phyloP scores from a whole-genome alignment of 2,329 filamentous ascomycete genomes.

The Fusarium fujikuroi region DNA sequence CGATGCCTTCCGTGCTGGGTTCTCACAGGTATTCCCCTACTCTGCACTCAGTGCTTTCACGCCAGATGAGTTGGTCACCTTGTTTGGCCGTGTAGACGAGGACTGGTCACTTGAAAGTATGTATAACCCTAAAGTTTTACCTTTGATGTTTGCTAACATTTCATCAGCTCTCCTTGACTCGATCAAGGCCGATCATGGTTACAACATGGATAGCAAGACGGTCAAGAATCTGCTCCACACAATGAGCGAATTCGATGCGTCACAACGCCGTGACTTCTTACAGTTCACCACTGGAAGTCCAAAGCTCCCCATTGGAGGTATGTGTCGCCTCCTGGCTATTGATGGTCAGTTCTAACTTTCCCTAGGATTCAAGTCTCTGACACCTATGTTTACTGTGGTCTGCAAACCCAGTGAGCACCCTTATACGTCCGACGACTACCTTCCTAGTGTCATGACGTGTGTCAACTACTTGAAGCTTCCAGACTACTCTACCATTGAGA shows the following conservation, averaged over 20 bases:
- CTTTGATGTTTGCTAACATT: background rate
- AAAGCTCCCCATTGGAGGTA: conserved; percentile 97
- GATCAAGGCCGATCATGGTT: conserved; percentile 98
- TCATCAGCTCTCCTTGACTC: conserved; percentile 89
- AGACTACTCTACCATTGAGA: conserved; percentile 84
- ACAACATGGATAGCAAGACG: conserved; percentile 97
- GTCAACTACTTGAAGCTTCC: conserved; percentile 99
- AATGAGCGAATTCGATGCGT: conserved; percentile 85
- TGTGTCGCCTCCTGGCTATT: conserved; percentile 47
- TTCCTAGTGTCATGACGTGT: conserved; percentile 99
- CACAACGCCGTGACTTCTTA: conserved; percentile 89
- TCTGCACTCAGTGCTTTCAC: conserved; percentile 93
- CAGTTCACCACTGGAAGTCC: conserved; percentile 98
- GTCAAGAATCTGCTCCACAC: conserved; percentile 92
- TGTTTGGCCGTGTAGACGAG: conserved; percentile 92
- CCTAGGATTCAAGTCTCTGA: conserved; percentile 93
- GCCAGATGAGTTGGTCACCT: conserved; percentile 90
- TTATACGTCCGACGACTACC: conserved; percentile 93
- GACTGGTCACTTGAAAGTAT: conserved; percentile 98
- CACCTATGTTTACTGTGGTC: conserved; percentile 98
- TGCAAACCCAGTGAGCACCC: conserved; percentile 98
- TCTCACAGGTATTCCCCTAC: conserved; percentile 97
- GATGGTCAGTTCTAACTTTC: conserved; percentile 12
- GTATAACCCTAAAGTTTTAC: conserved; percentile 48
- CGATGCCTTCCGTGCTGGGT: conserved; percentile 89